Percentiles rank a stretch among this genome's conserved stretches.
These are phyloP conservation scores for Saccharomycopsis sp. DNA, from an alignment of 805 yeast genomes.

Conservation along the genomic window DNA sequence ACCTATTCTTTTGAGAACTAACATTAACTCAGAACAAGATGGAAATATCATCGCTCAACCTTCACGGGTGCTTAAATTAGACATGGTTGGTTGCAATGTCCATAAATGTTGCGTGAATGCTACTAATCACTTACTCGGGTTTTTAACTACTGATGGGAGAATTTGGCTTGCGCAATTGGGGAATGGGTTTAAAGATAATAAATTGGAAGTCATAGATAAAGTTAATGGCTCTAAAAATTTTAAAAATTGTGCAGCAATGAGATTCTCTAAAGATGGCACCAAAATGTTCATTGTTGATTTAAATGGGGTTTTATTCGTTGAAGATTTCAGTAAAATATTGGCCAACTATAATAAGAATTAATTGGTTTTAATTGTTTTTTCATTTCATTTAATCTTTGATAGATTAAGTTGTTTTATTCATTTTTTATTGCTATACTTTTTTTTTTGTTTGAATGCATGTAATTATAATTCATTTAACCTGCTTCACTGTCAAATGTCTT, in stretches of 20 bases:
- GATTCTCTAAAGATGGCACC: constrained; percentile 77
- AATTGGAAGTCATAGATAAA: constrained; percentile 49
- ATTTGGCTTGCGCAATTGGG: constrained; percentile 33
- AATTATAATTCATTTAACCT: too few relatives aligned
- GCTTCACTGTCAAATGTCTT: too few relatives aligned
- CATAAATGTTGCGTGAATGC: constrained; percentile 75
- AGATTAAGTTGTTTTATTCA: too few relatives aligned
- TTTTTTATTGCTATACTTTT: background rate
- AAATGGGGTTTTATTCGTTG: constrained; percentile 68
- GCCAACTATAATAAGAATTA: too few relatives aligned
- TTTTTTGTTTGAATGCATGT: too few relatives aligned
- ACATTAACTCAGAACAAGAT: constrained; percentile 35
- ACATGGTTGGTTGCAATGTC: constrained; percentile 73
- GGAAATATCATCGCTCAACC: constrained; percentile 41
- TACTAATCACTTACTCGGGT: constrained; percentile 76
- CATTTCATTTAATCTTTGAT: background rate
- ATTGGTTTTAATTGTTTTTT: background rate
- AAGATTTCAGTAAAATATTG: constrained; percentile 50
- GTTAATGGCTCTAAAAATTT: constrained; percentile 67
- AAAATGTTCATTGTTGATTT: constrained; percentile 70
- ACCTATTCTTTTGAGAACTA: constrained; percentile 62
- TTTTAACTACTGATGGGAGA: constrained; percentile 69
- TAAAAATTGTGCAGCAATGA: constrained; percentile 66
- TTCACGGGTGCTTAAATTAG: constrained; percentile 50
- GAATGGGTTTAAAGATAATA: constrained; percentile 1